A percentile compares a stretch with the other conserved stretches of the same genome.
Evolutionary conservation across 2,329 filamentous ascomycete genomes (phyloP).

Genomic region (Colletotrichum karsti): DNA sequence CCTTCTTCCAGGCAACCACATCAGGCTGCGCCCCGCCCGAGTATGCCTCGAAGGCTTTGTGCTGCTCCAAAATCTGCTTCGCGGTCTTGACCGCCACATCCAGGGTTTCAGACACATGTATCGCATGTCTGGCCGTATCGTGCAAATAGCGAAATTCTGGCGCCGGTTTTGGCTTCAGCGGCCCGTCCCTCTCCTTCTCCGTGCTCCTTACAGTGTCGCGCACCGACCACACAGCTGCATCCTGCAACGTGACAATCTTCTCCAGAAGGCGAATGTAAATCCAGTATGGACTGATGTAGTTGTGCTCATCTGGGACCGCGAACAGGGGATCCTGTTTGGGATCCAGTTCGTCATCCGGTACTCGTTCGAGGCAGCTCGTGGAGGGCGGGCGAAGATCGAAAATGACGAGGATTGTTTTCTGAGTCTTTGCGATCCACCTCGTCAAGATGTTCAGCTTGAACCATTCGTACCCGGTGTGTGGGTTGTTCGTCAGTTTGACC

Average conservation of each 20-base stretch:
- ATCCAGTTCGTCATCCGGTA: conserved; percentile 3
- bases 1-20: not conserved
- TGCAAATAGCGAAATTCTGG: conserved; percentile 47
- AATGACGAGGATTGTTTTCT: conserved; percentile 38
- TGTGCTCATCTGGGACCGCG: not conserved
- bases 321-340: conserved; percentile 10
- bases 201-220: conserved; percentile 42
- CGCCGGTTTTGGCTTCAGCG: conserved; percentile 29
- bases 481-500: conserved; percentile 33
- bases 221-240: conserved; percentile 48
- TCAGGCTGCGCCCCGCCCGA: not conserved
- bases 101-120: conserved; percentile 53
- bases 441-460: conserved; percentile 44
- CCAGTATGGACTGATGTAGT: conserved; percentile 44
- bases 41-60: conserved; percentile 31
- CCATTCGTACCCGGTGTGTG: conserved; percentile 39
- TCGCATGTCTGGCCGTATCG: conserved; percentile 51
- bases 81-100: conserved; percentile 43
- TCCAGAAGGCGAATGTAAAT: conserved; percentile 39
- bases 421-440: conserved; percentile 31
- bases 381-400: conserved; percentile 36
- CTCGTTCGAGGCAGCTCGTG: conserved; percentile 1
- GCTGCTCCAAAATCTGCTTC: conserved; percentile 40
- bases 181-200: conserved; percentile 36
- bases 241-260: conserved; percentile 41